Conservation (phyloP, 2,329 filamentous ascomycete species). For the Periglandula ipomoeae region DNA sequence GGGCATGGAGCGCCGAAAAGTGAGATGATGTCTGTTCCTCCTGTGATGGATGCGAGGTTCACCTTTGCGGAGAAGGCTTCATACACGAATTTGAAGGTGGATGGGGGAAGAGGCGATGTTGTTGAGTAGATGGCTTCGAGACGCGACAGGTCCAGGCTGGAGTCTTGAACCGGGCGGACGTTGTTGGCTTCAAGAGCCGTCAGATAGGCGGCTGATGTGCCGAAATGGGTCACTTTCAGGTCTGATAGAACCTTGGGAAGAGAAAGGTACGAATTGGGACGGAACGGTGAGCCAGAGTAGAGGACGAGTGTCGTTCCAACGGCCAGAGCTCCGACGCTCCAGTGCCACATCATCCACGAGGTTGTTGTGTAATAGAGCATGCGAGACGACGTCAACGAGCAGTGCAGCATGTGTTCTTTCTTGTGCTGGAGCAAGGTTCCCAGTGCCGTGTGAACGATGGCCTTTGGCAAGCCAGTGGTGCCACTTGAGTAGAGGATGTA, state of each 20-base stretch:
- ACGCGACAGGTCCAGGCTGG: slow-evolving; percentile 46
- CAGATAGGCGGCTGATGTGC: slow-evolving; percentile 89
- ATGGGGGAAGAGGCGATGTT: slow-evolving; percentile 83
- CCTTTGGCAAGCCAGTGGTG: slow-evolving; percentile 81
- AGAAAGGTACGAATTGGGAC: slow-evolving; percentile 66
- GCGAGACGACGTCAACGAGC: slow-evolving; percentile 66
- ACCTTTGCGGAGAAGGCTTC: slow-evolving; percentile 68
- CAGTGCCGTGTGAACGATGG: slow-evolving; percentile 84
- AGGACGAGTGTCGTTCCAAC: slow-evolving; percentile 75
- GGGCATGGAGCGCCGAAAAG: slow-evolving; percentile 83
- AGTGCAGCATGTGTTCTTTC: slow-evolving; percentile 87
- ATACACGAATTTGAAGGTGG: slow-evolving; percentile 88
- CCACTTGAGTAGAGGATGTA: slow-evolving; percentile 93
- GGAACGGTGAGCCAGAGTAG: slow-evolving; percentile 90
- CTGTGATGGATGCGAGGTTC: slow-evolving; percentile 88
- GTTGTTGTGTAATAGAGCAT: slow-evolving; percentile 93
- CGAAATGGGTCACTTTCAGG: slow-evolving; percentile 81
- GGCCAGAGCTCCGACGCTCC: slow-evolving; percentile 80
- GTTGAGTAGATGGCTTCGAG: slow-evolving; percentile 89
- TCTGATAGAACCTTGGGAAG: slow-evolving; percentile 76
- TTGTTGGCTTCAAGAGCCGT: slow-evolving; percentile 77
- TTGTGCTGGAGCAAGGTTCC: slow-evolving; percentile 94
- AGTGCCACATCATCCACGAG: slow-evolving; percentile 99
- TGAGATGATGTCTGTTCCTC: slow-evolving; percentile 93
- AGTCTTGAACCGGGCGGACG: slow-evolving; percentile 46